phyloP scores from a whole-genome alignment of 192 early-diverging fungal genomes.

The Powellomyces hirtus region DNA sequence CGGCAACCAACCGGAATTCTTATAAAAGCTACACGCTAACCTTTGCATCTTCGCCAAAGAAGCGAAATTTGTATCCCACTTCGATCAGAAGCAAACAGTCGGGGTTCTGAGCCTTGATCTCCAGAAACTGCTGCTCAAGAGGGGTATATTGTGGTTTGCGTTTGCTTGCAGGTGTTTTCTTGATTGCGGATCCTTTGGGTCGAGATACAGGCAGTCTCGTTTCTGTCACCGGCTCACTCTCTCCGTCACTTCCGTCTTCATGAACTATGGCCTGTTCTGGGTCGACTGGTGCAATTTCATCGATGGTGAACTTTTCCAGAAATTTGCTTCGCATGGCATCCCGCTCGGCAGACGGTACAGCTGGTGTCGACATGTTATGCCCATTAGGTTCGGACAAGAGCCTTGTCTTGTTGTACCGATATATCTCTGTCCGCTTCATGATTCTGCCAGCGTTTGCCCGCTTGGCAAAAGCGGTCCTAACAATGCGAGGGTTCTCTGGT shows the following conservation, averaged over 20 bases:
- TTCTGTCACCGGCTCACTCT: neutral
- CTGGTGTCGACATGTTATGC: neutral
- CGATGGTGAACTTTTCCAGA: constrained; percentile 17
- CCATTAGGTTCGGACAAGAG: neutral
- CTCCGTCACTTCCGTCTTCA: neutral
- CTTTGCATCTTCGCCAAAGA: constrained; percentile 88
- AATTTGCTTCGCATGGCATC: constrained; percentile 1
- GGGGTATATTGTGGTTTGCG: constrained; percentile 59
- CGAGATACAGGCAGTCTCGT: neutral
- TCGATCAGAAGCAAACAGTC: constrained; percentile 79
- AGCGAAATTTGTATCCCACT: constrained; percentile 92
- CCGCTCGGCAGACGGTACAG: neutral
- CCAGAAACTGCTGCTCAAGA: constrained; percentile 77
- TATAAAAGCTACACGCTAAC: no score
- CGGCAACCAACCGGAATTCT: constrained; percentile 23
- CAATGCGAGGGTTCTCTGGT: neutral
- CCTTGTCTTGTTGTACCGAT: neutral
- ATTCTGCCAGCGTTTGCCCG: neutral
- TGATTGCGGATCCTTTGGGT: neutral
- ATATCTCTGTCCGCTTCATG: neutral
- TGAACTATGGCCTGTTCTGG: neutral
- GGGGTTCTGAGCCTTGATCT: constrained; percentile 68
- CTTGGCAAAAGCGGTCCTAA: neutral
- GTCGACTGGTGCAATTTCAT: neutral
- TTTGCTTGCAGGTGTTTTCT: neutral